These are phyloP conservation scores for Agrocybe praecox DNA, from an alignment of 768 basidiomycete species.

Conservation along the genomic window DNA sequence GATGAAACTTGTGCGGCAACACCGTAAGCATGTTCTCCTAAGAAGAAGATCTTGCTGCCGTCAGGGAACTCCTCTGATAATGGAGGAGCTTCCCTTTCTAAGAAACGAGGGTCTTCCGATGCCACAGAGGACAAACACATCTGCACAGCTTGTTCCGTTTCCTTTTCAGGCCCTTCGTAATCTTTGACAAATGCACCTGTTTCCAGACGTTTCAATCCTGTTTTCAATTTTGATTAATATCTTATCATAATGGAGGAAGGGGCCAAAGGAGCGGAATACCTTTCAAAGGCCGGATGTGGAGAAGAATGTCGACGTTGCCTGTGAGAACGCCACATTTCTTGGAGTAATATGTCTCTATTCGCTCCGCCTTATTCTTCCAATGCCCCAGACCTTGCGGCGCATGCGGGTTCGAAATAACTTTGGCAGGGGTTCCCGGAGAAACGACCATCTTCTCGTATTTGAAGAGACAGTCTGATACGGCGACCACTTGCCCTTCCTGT, in stretches of 20 bases:
- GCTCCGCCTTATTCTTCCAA: constrained; percentile 84
- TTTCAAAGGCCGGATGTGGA: constrained; percentile 92
- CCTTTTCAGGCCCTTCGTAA: constrained; percentile 82
- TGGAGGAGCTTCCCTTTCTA: constrained; percentile 82
- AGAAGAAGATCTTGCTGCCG: constrained; percentile 92
- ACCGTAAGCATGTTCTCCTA: constrained; percentile 95
- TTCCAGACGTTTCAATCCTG: constrained; percentile 89
- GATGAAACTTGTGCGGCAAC: constrained; percentile 87
- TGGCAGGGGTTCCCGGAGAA: constrained; percentile 49
- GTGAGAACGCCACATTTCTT: constrained; percentile 89
- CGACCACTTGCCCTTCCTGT: constrained; percentile 86
- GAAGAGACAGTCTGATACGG: constrained; percentile 85
- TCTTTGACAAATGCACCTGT: constrained; percentile 94
- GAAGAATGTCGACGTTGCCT: constrained; percentile 74
- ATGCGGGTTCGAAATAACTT: constrained; percentile 76
- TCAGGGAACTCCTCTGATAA: constrained; percentile 89
- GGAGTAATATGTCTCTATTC: constrained; percentile 83
- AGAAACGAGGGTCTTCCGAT: constrained; percentile 86
- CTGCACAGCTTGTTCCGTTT: constrained; percentile 86
- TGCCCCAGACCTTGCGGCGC: constrained; percentile 61
- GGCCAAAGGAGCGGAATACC: constrained; percentile 46
- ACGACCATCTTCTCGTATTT: constrained; percentile 76
- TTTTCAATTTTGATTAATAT: neutral
- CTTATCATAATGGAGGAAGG: neutral
- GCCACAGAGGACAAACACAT: constrained; percentile 78